phyloP scores from a whole-genome alignment of 139 green algal genomes.

The Chlorella sp. region DNA sequence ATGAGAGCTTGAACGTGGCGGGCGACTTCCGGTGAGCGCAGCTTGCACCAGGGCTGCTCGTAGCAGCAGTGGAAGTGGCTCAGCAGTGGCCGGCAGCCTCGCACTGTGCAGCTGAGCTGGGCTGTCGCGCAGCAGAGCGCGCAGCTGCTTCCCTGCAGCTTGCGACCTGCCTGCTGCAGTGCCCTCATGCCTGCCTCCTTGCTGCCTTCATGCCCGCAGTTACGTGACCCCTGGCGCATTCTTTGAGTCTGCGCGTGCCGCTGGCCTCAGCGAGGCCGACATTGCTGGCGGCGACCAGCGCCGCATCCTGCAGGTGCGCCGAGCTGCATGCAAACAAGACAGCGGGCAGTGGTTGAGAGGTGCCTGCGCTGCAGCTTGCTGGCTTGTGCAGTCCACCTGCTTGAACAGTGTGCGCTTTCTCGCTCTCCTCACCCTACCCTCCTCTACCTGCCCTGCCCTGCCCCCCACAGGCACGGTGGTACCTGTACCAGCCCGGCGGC shows the following conservation, averaged over 20 bases:
- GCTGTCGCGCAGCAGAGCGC: too few relatives aligned
- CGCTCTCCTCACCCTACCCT: neutral
- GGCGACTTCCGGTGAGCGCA: conserved; percentile 81
- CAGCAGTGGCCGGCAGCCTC: too few relatives aligned
- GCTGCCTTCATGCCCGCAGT: conserved; percentile 44
- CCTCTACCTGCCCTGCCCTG: neutral
- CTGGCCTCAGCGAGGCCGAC: conserved; percentile 72
- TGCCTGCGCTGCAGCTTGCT: neutral
- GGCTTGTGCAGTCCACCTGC: too few relatives aligned
- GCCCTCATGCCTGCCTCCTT: neutral
- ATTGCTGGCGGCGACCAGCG: conserved; percentile 54
- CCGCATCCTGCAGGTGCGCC: conserved; percentile 43
- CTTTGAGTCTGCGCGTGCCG: conserved; percentile 81
- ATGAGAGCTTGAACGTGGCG: conserved; percentile 91
- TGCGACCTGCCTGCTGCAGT: neutral
- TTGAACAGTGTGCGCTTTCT: too few relatives aligned
- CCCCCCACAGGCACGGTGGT: conserved; percentile 14
- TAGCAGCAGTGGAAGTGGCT: too few relatives aligned
- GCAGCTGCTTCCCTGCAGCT: too few relatives aligned
- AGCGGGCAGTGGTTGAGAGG: too few relatives aligned
- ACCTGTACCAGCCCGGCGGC: conserved; percentile 85
- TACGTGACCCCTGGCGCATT: conserved; percentile 91
- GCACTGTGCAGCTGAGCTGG: too few relatives aligned
- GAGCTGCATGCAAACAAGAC: neutral
- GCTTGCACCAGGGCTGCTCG: too few relatives aligned